Conservation (phyloP, 495 filamentous ascomycete genomes). For the Aspergillus carlsbadensis region DNA sequence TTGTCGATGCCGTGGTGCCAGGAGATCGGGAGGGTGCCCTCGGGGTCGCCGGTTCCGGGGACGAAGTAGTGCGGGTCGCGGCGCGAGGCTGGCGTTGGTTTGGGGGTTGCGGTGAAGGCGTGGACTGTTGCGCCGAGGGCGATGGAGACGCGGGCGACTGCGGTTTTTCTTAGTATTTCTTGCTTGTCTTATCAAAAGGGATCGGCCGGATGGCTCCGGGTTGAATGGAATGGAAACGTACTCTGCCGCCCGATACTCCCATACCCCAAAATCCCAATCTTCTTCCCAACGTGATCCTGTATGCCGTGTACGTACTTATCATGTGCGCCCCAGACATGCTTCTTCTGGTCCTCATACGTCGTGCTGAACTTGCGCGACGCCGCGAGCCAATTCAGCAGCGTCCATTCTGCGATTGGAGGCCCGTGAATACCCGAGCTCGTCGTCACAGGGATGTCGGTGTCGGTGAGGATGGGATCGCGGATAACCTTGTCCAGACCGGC, state of each 20-base stretch:
- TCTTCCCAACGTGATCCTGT: conserved; percentile 53
- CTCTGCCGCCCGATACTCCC: conserved; percentile 78
- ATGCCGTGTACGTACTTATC: conserved; percentile 22
- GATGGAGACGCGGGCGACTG: conserved; percentile 62
- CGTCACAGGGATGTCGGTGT: conserved; percentile 62
- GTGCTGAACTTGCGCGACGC: conserved; percentile 53
- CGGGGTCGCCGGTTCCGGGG: conserved; percentile 73
- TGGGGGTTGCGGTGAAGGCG: conserved; percentile 72
- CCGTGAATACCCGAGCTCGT: conserved; percentile 78
- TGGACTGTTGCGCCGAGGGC: conserved; percentile 79
- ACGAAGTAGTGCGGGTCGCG: conserved; percentile 67
- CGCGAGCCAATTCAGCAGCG: conserved; percentile 53
- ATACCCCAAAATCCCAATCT: conserved; percentile 78
- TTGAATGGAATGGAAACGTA: conserved; percentile 19
- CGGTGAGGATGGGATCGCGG: conserved; percentile 60
- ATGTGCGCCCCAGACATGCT: conserved; percentile 37
- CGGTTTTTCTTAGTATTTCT: background rate
- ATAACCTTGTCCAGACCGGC: conserved; percentile 73
- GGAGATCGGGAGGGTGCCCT: conserved; percentile 64
- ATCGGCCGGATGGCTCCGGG: background rate
- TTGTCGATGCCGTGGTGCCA: conserved; percentile 73
- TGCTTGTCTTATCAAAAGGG: background rate
- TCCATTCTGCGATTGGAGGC: conserved; percentile 84
- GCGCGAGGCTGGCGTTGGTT: conserved; percentile 52
- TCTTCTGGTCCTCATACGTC: conserved; percentile 45